Conservation (phyloP, 345 rosid genomes). For the Ricinus communis region DNA sequence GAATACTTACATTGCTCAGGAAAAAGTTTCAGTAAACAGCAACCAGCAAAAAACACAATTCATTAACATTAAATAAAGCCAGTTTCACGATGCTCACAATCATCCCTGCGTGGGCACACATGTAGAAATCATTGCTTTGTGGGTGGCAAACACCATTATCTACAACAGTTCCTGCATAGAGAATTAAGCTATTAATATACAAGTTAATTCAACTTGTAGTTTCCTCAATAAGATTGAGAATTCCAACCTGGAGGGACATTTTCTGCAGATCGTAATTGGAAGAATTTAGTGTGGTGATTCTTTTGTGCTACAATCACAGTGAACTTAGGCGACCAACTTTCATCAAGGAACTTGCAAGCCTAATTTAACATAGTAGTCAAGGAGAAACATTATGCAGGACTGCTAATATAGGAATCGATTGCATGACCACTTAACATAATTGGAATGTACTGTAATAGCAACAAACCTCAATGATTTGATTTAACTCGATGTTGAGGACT, state of each 20-base stretch:
- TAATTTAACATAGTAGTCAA: not conserved
- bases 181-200: not conserved
- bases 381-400: not conserved
- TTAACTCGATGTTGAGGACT: slow-evolving; percentile 28
- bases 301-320: slow-evolving; percentile 25
- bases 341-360: slow-evolving; percentile 28
- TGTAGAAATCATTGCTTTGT: slow-evolving; percentile 28
- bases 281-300: slow-evolving; percentile 27
- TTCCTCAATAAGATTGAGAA: not conserved
- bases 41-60: not conserved
- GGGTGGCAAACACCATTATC: slow-evolving; percentile 29
- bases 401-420: not conserved
- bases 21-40: not conserved
- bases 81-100: slow-evolving; percentile 18
- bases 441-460: not conserved
- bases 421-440: not conserved
- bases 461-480: slow-evolving; percentile 26
- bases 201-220: not conserved
- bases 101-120: slow-evolving; percentile 29
- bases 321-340: slow-evolving; percentile 27
- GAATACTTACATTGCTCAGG: not conserved
- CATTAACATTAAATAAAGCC: not conserved
- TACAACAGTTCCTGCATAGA: slow-evolving; percentile 23
- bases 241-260: slow-evolving; percentile 26
- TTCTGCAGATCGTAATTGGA: slow-evolving; percentile 20